Base-by-base conservation (phyloP, 805 yeast species). In the Lachancea kluyveri region DNA sequence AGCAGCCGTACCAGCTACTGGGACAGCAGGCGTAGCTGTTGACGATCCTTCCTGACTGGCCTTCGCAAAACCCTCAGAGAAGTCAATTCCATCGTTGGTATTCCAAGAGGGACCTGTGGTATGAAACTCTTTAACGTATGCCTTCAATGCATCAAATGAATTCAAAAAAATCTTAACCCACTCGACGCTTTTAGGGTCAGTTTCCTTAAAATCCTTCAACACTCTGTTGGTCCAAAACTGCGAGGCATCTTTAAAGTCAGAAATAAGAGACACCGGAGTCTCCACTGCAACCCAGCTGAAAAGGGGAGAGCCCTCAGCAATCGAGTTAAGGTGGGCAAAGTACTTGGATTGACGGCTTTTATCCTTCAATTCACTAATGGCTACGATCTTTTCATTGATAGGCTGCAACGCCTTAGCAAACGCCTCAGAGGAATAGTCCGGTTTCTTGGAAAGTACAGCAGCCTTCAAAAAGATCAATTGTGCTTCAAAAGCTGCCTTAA, bases 151-250 rank as follows among this genome's bases (percentile, higher is more conserved):
- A 39, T 78, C 86, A 53, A 86, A 77, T 14, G 85, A 60, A 16
- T 64, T 57, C 47, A 74, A 60, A 52, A 76, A 84, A 10, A 59
- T 50, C 40, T 77, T 75, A 23, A 81, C 95, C 97, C 97, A 92
- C 36, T 79, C 81, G 16, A 71, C 78, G 29, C 84, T 84, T 34
- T 63, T 64, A 23, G 72, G 66, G 45, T 82, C 87, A 29, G 72
- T 62, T 12, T 79, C 94, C 59, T 73, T 86, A 63, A 63, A 77
- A 40, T 86, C 95, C 60, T 88, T 88, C 55, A 88, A 61, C 25
- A 90, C 79, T 47, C 95, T 74, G 62, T 92, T 88, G 8, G 94
- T 73, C 87, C 96, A 92, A 62, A 92, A 92, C 56, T 81, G 90
- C 21, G 95, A 83, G 13, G 94, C 76, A 52, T 92, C 98, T 53